Evolutionary conservation across 2,329 filamentous ascomycete genomes (phyloP).

Genomic region (Fusarium falciforme): DNA sequence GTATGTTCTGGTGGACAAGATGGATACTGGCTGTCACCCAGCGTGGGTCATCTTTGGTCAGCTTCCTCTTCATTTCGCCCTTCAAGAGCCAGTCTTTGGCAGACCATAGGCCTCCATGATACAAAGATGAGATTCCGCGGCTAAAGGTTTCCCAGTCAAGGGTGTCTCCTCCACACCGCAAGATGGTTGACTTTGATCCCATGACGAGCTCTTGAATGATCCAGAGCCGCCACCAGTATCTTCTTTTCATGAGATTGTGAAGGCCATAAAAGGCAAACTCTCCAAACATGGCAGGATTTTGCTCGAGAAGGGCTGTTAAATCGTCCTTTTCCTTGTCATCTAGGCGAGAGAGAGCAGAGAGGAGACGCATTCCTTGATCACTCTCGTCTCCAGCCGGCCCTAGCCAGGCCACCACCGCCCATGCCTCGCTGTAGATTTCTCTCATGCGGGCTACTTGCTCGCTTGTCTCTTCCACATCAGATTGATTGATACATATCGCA

Average conservation of each 20-base stretch:
- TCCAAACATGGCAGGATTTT: conserved; percentile 7
- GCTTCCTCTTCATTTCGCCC: conserved; percentile 2
- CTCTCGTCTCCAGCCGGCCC: conserved; percentile 12
- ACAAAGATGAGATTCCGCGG: conserved; percentile 12
- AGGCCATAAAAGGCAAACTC: conserved; percentile 16
- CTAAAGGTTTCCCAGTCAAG: conserved; percentile 16
- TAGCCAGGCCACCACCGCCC: conserved; percentile 20
- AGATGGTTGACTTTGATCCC: conserved; percentile 14
- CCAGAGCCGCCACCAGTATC: conserved; percentile 22
- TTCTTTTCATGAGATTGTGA: conserved; percentile 13
- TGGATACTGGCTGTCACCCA: conserved; percentile 21
- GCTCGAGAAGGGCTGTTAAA: not conserved
- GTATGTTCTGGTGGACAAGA: conserved; percentile 16
- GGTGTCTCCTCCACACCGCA: conserved; percentile 10
- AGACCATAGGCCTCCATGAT: conserved; percentile 20
- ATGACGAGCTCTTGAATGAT: conserved; percentile 26
- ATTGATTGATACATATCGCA: conserved; percentile 19
- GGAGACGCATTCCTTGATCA: conserved; percentile 7
- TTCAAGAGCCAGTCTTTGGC: conserved; percentile 14
- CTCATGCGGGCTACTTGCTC: conserved; percentile 17
- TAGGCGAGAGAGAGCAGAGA: conserved; percentile 6
- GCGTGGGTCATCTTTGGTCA: not conserved
- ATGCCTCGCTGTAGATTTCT: conserved; percentile 17
- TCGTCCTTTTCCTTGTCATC: conserved; percentile 16
- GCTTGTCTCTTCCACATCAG: conserved; percentile 9